Evolutionary conservation across 73 alveolate genomes (phyloP).

Genomic region (Paramecium sonneborni): DNA sequence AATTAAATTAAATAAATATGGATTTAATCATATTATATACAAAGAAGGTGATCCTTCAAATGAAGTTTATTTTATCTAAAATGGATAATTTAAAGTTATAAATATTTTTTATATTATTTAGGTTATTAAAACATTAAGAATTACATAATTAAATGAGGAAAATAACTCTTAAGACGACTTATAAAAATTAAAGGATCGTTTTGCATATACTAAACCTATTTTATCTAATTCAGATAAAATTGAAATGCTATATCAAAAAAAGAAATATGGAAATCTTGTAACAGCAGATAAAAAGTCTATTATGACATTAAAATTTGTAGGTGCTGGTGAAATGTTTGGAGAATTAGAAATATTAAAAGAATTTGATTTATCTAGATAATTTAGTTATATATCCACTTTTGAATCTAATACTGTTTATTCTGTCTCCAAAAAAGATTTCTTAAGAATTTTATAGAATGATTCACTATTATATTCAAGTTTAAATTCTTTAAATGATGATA

Average conservation of each 20-base stretch:
- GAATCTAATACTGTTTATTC: conserved; percentile 9
- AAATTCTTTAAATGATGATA: not conserved
- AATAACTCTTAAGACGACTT: not conserved
- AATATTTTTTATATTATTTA: not conserved
- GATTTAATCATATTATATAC: conserved; percentile 3
- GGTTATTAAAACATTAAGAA: not conserved
- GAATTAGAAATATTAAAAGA: conserved; percentile 44
- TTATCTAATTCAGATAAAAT: conserved; percentile 24
- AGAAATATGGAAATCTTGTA: conserved; percentile 31
- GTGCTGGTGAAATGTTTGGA: conserved; percentile 57
- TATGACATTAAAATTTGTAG: conserved; percentile 49
- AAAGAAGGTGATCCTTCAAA: conserved; percentile 51
- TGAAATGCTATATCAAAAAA: not conserved
- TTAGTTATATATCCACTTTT: not conserved
- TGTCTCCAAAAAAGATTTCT: conserved; percentile 16
- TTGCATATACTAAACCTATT: not conserved
- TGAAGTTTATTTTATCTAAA: conserved; percentile 36
- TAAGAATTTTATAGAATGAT: conserved; percentile 28
- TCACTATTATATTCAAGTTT: not conserved
- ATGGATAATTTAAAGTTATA: conserved; percentile 25
- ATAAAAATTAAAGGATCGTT: not conserved
- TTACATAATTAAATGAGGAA: not conserved
- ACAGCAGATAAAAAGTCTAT: not conserved
- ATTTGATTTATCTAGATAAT: not conserved
- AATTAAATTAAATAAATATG: not conserved